Percentiles rank a stretch among this genome's conserved stretches.
Evolutionary conservation across 208 protist species (phyloP).

Genomic region (Crithidia sp.): DNA sequence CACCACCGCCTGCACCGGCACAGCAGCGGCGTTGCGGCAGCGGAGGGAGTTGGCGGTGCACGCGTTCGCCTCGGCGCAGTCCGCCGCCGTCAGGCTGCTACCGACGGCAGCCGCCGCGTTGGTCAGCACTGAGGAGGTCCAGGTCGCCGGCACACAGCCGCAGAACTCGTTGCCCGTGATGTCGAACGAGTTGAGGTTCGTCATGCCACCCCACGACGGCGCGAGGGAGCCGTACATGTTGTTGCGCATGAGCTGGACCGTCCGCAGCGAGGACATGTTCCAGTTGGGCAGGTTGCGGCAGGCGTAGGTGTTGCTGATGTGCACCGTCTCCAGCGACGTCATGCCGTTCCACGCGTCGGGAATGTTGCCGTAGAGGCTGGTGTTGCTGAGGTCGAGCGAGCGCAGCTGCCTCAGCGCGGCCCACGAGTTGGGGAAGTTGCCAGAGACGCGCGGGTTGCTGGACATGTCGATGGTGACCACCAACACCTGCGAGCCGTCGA

Average conservation of each 20-base stretch:
- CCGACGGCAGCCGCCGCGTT: neutral
- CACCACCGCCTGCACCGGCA: no score
- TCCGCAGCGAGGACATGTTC: slow-evolving; percentile 3
- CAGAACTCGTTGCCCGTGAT: slow-evolving; percentile 12
- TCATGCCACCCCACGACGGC: slow-evolving; percentile 7
- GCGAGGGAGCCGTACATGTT: slow-evolving; percentile 11
- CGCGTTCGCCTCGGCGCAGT: no score
- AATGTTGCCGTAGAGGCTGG: slow-evolving; percentile 1
- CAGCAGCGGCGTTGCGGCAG: no score
- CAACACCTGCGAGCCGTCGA: no score
- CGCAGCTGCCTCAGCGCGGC: neutral
- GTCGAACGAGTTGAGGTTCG: slow-evolving; percentile 13
- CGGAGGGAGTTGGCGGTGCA: no score
- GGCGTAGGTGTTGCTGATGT: neutral
- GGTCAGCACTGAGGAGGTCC: no score
- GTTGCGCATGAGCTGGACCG: slow-evolving; percentile 12
- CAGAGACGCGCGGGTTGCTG: neutral
- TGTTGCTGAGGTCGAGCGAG: neutral
- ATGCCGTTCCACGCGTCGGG: neutral
- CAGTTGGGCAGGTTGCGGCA: slow-evolving; percentile 11
- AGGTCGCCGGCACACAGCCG: no score
- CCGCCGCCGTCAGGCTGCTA: neutral
- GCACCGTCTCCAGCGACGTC: neutral
- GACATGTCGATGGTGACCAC: neutral
- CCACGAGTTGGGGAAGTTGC: neutral